Base-by-base conservation (phyloP, 2,329 filamentous ascomycete species). In the Cordyceps javanica region DNA sequence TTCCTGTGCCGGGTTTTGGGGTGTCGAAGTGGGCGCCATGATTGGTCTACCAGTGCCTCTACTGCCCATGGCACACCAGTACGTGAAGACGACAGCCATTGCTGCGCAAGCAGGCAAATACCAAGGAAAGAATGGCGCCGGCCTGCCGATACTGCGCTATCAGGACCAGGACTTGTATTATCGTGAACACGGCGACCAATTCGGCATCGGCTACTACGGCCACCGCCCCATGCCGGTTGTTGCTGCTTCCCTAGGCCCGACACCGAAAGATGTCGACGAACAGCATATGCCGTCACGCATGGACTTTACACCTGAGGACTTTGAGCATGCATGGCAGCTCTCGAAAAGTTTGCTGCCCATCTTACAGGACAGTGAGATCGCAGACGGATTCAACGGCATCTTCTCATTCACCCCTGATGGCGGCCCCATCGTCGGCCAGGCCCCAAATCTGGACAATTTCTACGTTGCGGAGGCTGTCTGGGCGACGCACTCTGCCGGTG, bases 371-470 rank as follows among this genome's bases (percentile, higher is more conserved):
- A 76, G 71, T 14, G 68, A 82, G 58, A 77, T 87, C 7, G 78
- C 72, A 0, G 78, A 84, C 41, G 84, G 82, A 0, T 87, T 87
- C 74, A 87, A 87, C 62, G 83, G 83, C 3, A 77, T 87, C 62
- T 83, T 87, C 68, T 87, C 83, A 0, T 87, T 87, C 64, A 87
- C 83, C 0, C 83, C 83, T 0, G 83, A 87, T 54, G 83, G 83
- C 1, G 82, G 81, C 0, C 80, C 83, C 0, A 73, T 87, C 0
- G 73, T 87, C 2, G 83, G 83, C 3, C 76, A 80, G 62, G 74
- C 81, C 0, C 82, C 83, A 7, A 76, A 75, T 14, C 68, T 87
- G 0, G 80, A 85, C 46, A 81, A 81, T 13, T 86, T 87, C 68
- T 86, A 77, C 62, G 81, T 87, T 1, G 83, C 83, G 0, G 83